These are phyloP conservation scores for Hirschfeldia incana DNA, from an alignment of 345 rosid genomes.

Conservation along the genomic window DNA sequence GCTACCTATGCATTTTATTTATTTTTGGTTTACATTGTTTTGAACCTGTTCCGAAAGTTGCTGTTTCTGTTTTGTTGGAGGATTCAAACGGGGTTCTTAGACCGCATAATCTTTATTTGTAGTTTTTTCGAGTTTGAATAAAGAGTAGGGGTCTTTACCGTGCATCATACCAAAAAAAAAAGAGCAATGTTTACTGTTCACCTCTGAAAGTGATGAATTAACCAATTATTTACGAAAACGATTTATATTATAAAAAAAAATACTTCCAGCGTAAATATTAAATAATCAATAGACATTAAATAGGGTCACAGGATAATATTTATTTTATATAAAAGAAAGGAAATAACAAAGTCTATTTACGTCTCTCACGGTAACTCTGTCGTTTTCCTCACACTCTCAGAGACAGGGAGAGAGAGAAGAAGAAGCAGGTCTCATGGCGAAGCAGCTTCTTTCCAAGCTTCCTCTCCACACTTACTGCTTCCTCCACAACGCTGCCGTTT, in stretches of 20 bases:
- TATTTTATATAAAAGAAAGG: constrained; percentile 15
- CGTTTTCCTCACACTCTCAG: constrained; percentile 38
- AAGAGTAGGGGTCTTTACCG: too few species aligned
- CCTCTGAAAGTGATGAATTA: background rate
- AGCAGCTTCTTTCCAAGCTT: constrained; percentile 44
- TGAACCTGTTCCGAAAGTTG: too few species aligned
- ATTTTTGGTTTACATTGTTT: too few species aligned
- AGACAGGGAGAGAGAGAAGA: background rate
- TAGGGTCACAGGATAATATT: constrained; percentile 7
- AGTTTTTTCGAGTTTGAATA: too few species aligned
- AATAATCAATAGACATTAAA: background rate
- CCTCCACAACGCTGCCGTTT: constrained; percentile 41
- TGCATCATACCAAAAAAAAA: too few species aligned
- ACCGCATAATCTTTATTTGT: too few species aligned
- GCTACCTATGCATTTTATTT: too few species aligned
- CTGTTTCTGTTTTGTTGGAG: too few species aligned
- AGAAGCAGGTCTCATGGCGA: constrained; percentile 44
- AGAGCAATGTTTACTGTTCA: background rate
- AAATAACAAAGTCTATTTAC: constrained; percentile 27
- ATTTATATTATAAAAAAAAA: too few species aligned
- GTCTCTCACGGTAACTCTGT: constrained; percentile 42
- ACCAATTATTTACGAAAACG: background rate
- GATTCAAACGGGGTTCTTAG: too few species aligned
- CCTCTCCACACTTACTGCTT: constrained; percentile 23
- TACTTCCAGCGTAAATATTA: background rate